phyloP scores from a whole-genome alignment of 129 eudicot genomes.

The Sambucus nigra region DNA sequence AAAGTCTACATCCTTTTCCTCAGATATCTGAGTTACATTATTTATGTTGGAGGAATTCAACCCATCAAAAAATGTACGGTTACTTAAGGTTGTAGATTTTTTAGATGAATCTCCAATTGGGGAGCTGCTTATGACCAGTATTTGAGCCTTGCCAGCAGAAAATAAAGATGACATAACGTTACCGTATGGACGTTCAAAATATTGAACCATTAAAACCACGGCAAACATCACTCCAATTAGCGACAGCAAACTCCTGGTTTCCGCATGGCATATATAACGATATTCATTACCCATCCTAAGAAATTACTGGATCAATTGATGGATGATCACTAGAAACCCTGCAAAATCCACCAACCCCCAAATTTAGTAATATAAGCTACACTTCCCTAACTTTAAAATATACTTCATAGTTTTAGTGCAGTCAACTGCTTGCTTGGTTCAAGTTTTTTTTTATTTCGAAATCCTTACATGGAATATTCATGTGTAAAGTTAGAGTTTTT shows the following conservation, averaged over 20 bases:
- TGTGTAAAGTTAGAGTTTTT: too few relatives aligned
- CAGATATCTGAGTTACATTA: background rate
- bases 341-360: conserved; percentile 11
- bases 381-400: background rate
- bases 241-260: conserved; percentile 53
- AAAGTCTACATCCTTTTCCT: background rate
- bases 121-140: conserved; percentile 10
- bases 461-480: too few relatives aligned
- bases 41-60: conserved; percentile 12
- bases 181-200: conserved; percentile 64
- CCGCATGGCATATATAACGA: conserved; percentile 18
- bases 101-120: conserved; percentile 11
- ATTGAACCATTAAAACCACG: conserved; percentile 40
- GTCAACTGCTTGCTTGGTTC: too few relatives aligned
- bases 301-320: conserved; percentile 7
- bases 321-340: conserved; percentile 18
- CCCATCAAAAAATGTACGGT: conserved; percentile 12
- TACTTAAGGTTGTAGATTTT: conserved; percentile 10
- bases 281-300: conserved; percentile 35
- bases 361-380: background rate
- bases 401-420: too few relatives aligned
- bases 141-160: conserved; percentile 26
- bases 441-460: too few relatives aligned
- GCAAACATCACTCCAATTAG: conserved; percentile 53
- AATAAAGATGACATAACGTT: conserved; percentile 37